Evolutionary conservation across 345 rosid species (phyloP), one percentile per base, ranked within the genome.

Genomic region (Atalantia buxifolia): DNA sequence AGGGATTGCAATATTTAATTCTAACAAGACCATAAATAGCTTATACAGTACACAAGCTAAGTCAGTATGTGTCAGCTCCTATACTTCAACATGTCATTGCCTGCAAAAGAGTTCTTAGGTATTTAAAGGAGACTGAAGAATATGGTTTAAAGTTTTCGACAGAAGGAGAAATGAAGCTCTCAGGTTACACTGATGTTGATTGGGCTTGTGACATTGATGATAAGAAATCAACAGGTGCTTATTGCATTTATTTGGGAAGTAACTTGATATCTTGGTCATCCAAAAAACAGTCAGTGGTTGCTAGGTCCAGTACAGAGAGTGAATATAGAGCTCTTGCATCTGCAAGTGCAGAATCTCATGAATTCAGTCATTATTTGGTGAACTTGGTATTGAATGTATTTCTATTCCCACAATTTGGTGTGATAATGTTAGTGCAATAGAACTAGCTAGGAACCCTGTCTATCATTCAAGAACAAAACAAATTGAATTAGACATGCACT

Each of bases 101-200:
- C 5, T 21, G 5, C 10, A 36, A 67, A 6, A 1, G 71, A 0
- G 0, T 38, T 0, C 2, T 68, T 0, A n/a, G 71, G 4, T 68
- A 68, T n/a, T 1, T 38, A 1, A 68, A 40, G 0, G 7, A 2
- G 0, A n/a, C 9, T 2, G 0, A 22, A 0, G 0, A 25, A 7
- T 19, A 27, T 27, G 60, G 35, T 1, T 1, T 48, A 3, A 3
- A 8, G 0, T 35, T 6, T 5, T 45, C 22, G 0, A 1, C 3
- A 7, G 9, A 0, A 0, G 3, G 13, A 0, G 2, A 18, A 18
- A 7, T 7, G 2, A 19, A 28, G n/a, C 33, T 1, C n/a, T 18
- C 50, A 1, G 16, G 50, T 9, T 9, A 6, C 9, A 19, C 53
- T 6, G 50, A 76, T 76, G 50, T 8, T 1, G 64, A 48, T 66